Evolutionary conservation across 257 asterid species (phyloP), one percentile per base, ranked within the genome.

Genomic region (Petrea volubilis): DNA sequence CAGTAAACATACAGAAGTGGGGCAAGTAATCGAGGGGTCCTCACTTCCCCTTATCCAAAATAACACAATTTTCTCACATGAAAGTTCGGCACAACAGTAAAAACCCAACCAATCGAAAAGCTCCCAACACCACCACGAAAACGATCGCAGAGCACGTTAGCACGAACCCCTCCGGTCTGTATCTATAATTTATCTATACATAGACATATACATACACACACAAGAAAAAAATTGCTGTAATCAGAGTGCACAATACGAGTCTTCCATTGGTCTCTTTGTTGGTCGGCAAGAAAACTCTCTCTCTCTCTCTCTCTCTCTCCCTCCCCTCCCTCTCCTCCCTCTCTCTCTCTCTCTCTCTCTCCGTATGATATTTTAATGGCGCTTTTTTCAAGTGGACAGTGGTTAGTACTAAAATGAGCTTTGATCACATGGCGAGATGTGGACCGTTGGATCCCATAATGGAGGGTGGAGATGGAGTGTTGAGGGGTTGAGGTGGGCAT

Each of bases 351-450:
- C 5, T 31, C 5, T 31, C 38, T 31, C 3, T 2, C 3, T 33
- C 38, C 38, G 38, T 33, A 4, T 1, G 80, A 76, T 81, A 81
- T 58, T 77, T 74, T 85, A 71, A 64, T 75, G 62, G 80, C 80
- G 74, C 84, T 79, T 63, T 81, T 71, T 59, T 51, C 29, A 29
- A 23, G 41, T 53, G 52, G 58, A 20, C 6, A 71, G 73, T 67
- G 83, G 77, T 28, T 60, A 31, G 34, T 6, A 78, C 86, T 77
- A 77, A 65, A 64, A 59, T 75, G 71, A 72, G 79, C 84, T 15
- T n/a, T 24, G n/a, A 17, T 12, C 7, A 50, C 24, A 12, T 49
- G 70, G 34, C 21, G 28, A 27, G 53, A 57, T 77, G 43, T 14
- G 20, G 57, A 8, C 70, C 77, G 82, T 64, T n/a, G 38, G 25